A percentile compares a stretch with the other conserved stretches of the same genome.
phyloP scores from a whole-genome alignment of 1,284 basidiomycete genomes.

The Xerocomus nothofagi region DNA sequence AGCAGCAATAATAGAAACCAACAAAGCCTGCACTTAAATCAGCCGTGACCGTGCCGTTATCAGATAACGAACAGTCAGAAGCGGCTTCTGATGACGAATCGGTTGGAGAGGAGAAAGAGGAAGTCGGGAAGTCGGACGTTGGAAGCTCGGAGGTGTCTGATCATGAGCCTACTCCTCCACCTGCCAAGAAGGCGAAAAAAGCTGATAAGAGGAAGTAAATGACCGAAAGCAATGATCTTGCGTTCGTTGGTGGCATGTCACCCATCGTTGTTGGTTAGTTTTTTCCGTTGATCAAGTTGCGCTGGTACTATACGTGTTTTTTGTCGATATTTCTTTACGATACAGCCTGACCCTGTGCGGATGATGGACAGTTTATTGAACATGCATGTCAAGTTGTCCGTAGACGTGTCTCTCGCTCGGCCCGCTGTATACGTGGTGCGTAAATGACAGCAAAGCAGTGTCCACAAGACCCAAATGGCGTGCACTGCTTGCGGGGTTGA shows the following conservation, averaged over 20 bases:
- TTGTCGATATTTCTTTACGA: constrained; percentile 34
- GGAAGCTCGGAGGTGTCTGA: constrained; percentile 30
- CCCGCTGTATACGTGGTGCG: constrained; percentile 22
- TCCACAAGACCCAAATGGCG: constrained; percentile 28
- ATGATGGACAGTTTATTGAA: constrained; percentile 2
- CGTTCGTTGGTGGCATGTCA: constrained; percentile 7
- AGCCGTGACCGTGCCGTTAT: constrained; percentile 30
- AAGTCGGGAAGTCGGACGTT: constrained; percentile 36
- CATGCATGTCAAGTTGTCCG: neutral
- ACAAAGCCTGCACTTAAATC: constrained; percentile 25
- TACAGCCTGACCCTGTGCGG: constrained; percentile 18
- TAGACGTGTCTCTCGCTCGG: constrained; percentile 19
- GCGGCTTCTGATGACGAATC: constrained; percentile 23
- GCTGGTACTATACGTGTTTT: constrained; percentile 32
- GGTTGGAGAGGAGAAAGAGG: constrained; percentile 24
- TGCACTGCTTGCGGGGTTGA: constrained; percentile 22
- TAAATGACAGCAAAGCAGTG: constrained; percentile 38
- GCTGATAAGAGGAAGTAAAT: constrained; percentile 35
- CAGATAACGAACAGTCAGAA: constrained; percentile 28
- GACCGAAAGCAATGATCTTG: constrained; percentile 1
- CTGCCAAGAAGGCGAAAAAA: constrained; percentile 38
- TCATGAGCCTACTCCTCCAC: constrained; percentile 32
- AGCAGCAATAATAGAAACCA: constrained; percentile 26
- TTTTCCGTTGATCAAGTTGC: constrained; percentile 12
- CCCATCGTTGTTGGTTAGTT: constrained; percentile 10